A percentile compares a stretch with the other conserved stretches of the same genome.
These are phyloP conservation scores for Tilletia setariae DNA, from an alignment of 1,284 basidiomycete genomes.

Conservation along the genomic window DNA sequence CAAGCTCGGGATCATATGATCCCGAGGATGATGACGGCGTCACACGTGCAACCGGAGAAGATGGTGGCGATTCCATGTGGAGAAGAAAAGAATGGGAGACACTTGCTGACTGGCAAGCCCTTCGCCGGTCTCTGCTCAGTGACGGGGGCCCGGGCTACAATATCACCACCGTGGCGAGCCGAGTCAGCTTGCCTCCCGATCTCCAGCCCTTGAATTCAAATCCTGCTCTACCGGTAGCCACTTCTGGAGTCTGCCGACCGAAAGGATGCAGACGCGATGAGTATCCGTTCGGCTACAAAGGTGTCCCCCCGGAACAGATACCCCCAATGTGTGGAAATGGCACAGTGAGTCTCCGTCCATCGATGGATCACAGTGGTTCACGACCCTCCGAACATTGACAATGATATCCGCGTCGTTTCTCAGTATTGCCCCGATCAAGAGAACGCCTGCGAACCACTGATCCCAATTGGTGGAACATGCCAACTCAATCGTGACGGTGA, in stretches of 20 bases:
- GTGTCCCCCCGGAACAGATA: conserved; percentile 53
- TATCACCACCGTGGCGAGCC: background rate
- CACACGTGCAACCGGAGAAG: background rate
- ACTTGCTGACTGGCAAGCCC: background rate
- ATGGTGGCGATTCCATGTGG: too few relatives aligned
- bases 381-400: too few relatives aligned
- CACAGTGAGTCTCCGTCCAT: conserved; percentile 27
- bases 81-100: background rate
- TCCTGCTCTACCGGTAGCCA: conserved; percentile 3
- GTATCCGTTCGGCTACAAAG: conserved; percentile 66
- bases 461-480: conserved; percentile 67
- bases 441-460: conserved; percentile 65
- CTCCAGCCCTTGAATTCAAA: background rate
- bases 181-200: background rate
- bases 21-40: background rate
- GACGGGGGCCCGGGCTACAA: background rate
- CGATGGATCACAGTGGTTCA: background rate
- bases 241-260: conserved; percentile 61
- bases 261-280: conserved; percentile 73
- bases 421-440: conserved; percentile 80
- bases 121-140: background rate
- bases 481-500: conserved; percentile 82
- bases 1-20: too few relatives aligned
- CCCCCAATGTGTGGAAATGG: conserved; percentile 66
- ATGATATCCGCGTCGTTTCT: too few relatives aligned